Base-by-base conservation (phyloP, 768 basidiomycete species). In the Amanita exitialis region DNA sequence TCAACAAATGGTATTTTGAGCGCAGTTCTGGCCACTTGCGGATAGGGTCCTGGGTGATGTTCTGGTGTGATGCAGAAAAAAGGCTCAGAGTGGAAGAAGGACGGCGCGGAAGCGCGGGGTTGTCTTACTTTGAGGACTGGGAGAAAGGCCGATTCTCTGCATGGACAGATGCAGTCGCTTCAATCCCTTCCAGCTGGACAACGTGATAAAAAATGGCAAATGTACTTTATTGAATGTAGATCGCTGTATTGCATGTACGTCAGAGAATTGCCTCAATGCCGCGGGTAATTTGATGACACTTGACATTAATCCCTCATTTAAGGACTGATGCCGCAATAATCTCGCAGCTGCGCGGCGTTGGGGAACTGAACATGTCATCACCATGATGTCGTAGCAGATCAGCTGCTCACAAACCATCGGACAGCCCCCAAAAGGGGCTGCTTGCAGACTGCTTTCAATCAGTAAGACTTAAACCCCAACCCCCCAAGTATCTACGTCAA, bases 1-100 rank as follows among this genome's bases (percentile, higher is more conserved):
- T 98, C 51, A 99, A 99, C 70, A 95, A 93, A 68, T 99, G 96
- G 96, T 99, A 99, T 69, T 97, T 91, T 57, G 96, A 99, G 61
- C 82, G 96, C 30, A 89, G 86, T 62, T 86, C 85, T 16, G 96
- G 96, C 16, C 94, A 97, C 68, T 55, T 92, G 35, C 77, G 89
- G 56, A 78, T 86, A 73, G 86, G 84, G 9, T 71, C 81, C 21
- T 99, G 95, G 90, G 82, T 91, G 41, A 66, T 99, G 59, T 99
- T 99, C 66, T 99, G 96, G 96, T 96, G 94, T 66, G 96, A 99
- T 69, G 91, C 86, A 1, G 95, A 98, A 71, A 89, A 85, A 67
- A 74, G 85, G 47, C 67, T 94, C 23, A 82, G 78, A 65, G 77
- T 76, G 16, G 82, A 84, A 59, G 79, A 82, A 56, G 78, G 81